These are phyloP conservation scores for Aureobasidium sp. DNA, from an alignment of 2,329 filamentous ascomycete species.

Conservation along the genomic window DNA sequence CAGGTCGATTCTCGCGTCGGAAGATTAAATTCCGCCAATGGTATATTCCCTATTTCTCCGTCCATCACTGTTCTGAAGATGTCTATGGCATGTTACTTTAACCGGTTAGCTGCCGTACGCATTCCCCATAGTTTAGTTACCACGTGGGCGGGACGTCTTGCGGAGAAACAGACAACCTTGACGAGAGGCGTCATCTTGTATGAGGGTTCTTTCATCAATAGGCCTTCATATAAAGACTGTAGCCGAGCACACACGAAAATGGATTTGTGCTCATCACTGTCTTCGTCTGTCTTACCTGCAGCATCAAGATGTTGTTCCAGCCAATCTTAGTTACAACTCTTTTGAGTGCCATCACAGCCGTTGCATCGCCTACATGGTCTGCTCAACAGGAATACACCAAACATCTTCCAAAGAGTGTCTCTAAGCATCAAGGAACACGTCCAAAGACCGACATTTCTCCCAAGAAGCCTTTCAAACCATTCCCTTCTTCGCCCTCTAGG, in stretches of 20 bases:
- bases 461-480: conserved; percentile 26
- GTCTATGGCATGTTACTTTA: neutral
- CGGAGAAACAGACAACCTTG: conserved; percentile 4
- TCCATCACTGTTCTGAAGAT: neutral
- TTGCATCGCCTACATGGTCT: conserved; percentile 20
- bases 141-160: conserved; percentile 1
- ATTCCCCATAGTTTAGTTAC: conserved; percentile 1
- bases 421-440: conserved; percentile 20
- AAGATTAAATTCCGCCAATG: conserved; percentile 1
- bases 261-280: neutral
- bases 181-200: conserved; percentile 4
- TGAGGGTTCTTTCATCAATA: neutral
- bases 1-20: neutral
- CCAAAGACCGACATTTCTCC: conserved; percentile 28
- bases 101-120: neutral
- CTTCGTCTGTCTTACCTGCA: neutral
- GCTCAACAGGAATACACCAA: conserved; percentile 22
- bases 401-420: conserved; percentile 14
- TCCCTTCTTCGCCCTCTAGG: conserved; percentile 27
- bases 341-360: conserved; percentile 15
- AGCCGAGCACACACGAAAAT: neutral
- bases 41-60: neutral
- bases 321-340: conserved; percentile 11
- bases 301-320: conserved; percentile 10
- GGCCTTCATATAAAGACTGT: neutral